Percentiles rank a stretch among this genome's conserved stretches.
Conservation (phyloP, 768 basidiomycete genomes). For the Mycena rosella region DNA sequence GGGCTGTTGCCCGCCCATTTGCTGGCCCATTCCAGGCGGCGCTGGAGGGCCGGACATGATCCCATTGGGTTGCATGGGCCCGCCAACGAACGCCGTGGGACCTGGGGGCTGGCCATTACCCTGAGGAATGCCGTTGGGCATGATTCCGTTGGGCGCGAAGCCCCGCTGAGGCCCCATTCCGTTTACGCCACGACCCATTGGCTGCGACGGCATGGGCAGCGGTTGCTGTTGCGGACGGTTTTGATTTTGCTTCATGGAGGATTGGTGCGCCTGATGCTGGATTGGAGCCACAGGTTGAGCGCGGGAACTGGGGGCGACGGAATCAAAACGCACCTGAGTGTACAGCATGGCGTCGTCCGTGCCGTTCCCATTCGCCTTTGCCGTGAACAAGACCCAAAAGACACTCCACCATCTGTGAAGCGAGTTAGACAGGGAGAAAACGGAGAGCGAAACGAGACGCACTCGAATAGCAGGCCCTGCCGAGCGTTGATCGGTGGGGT, state of each 20-base stretch:
- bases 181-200: conserved; percentile 40
- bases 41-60: conserved; percentile 41
- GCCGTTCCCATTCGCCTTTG: conserved; percentile 76
- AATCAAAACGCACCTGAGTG: conserved; percentile 66
- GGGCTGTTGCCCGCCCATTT: too few species aligned
- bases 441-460: conserved; percentile 44
- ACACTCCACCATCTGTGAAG: conserved; percentile 86
- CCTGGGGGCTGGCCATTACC: conserved; percentile 40
- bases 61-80: conserved; percentile 40
- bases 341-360: conserved; percentile 82
- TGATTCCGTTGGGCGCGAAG: conserved; percentile 43
- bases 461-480: conserved; percentile 89
- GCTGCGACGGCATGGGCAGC: conserved; percentile 28
- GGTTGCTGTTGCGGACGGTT: conserved; percentile 41
- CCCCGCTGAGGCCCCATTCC: conserved; percentile 37
- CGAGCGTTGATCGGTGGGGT: conserved; percentile 85
- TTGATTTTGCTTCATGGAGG: conserved; percentile 33
- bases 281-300: conserved; percentile 18
- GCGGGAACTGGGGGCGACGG: conserved; percentile 28
- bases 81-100: conserved; percentile 50
- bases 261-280: conserved; percentile 53
- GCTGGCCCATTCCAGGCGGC: conserved; percentile 39
- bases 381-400: conserved; percentile 88
- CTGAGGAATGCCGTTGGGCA: conserved; percentile 46
- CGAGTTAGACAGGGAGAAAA: conserved; percentile 23